Evolutionary conservation across 495 filamentous ascomycete genomes (phyloP).

Genomic region (Hypoxylon lienhwacheense): DNA sequence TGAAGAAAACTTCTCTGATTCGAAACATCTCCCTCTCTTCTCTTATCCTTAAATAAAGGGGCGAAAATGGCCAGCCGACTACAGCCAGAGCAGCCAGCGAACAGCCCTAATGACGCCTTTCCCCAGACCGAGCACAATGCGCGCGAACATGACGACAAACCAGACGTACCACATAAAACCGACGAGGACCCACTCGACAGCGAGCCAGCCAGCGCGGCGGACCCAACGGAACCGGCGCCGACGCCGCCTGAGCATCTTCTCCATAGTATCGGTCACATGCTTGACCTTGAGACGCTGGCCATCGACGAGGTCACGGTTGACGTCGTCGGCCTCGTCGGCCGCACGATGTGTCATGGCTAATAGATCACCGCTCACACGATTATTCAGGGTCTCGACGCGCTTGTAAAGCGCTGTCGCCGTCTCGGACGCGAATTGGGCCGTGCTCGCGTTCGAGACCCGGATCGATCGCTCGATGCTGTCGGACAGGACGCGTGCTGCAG

Average conservation of each 20-base stretch:
- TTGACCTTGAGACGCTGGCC: conserved; percentile 76
- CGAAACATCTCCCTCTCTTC: not conserved
- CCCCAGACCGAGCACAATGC: conserved; percentile 62
- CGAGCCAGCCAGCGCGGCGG: conserved; percentile 65
- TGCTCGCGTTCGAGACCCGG: conserved; percentile 55
- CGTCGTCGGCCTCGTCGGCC: conserved; percentile 74
- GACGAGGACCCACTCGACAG: conserved; percentile 78
- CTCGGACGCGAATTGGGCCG: conserved; percentile 44
- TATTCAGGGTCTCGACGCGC: conserved; percentile 43
- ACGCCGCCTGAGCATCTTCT: conserved; percentile 67
- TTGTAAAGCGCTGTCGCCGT: conserved; percentile 40
- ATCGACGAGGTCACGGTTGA: conserved; percentile 71
- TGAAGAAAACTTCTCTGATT: too few species aligned
- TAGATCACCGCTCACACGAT: conserved; percentile 43
- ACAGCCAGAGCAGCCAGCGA: conserved; percentile 81
- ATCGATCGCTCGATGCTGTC: conserved; percentile 58
- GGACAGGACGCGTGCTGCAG: conserved; percentile 67
- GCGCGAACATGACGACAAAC: conserved; percentile 72
- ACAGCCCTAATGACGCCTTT: conserved; percentile 59
- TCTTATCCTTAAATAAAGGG: not conserved
- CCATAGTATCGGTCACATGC: conserved; percentile 73
- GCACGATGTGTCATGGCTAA: conserved; percentile 62
- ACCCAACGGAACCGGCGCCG: conserved; percentile 73
- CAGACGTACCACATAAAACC: conserved; percentile 84
- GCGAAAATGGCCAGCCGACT: conserved; percentile 2